phyloP scores from a whole-genome alignment of 2,329 filamentous ascomycete species.

The Fusarium buharicum region DNA sequence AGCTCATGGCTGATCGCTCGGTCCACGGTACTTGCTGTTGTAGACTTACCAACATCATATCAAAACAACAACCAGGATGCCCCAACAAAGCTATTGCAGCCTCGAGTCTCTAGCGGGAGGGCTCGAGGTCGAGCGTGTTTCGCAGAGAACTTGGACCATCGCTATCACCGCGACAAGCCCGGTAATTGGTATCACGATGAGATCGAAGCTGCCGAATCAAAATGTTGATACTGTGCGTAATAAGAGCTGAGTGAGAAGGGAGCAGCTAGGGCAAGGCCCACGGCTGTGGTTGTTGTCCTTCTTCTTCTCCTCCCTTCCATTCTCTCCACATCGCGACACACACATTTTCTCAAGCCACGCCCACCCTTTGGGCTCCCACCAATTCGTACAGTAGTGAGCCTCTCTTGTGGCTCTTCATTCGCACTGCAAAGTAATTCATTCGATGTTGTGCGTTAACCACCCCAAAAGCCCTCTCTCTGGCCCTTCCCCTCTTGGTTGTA shows the following conservation, averaged over 20 bases:
- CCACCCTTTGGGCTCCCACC: conserved; percentile 36
- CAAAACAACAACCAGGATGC: conserved; percentile 17
- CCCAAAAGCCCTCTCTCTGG: conserved; percentile 36
- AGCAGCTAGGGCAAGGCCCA: conserved; percentile 42
- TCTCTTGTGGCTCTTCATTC: conserved; percentile 24
- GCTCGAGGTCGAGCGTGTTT: conserved; percentile 18
- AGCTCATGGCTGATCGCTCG: conserved; percentile 32
- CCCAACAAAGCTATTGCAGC: conserved; percentile 21
- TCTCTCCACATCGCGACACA: conserved; percentile 43
- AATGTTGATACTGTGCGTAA: conserved; percentile 39
- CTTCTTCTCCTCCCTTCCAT: conserved; percentile 47
- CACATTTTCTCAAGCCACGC: conserved; percentile 39
- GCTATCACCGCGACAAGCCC: conserved; percentile 24
- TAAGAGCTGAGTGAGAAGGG: conserved; percentile 16
- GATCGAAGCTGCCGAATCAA: conserved; percentile 24
- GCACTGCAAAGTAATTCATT: conserved; percentile 31
- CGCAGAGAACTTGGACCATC: conserved; percentile 24
- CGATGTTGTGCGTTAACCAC: conserved; percentile 42
- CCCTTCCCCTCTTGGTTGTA: conserved; percentile 25
- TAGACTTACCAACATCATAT: conserved; percentile 22
- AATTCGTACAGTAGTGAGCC: conserved; percentile 32
- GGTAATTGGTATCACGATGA: conserved; percentile 10
- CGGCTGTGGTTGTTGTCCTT: conserved; percentile 38
- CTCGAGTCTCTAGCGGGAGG: conserved; percentile 16
- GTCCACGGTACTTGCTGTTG: conserved; percentile 34